These are phyloP conservation scores for Leccinum idahoense DNA, from an alignment of 1,284 basidiomycete species.

Conservation along the genomic window DNA sequence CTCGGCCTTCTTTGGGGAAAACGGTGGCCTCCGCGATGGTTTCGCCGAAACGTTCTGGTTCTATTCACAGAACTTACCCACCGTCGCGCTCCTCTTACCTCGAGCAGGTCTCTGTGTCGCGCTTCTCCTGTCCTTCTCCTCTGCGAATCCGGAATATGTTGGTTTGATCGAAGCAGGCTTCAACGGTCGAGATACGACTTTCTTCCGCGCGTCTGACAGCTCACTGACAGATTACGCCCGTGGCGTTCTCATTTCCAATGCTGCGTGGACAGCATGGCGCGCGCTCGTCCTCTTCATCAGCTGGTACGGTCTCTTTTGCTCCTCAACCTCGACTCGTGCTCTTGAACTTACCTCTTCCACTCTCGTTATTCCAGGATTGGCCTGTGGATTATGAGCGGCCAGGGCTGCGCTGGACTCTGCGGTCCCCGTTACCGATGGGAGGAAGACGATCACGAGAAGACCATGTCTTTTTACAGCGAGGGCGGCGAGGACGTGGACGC, in stretches of 20 bases:
- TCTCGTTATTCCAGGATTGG: constrained; percentile 45
- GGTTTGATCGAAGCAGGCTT: constrained; percentile 45
- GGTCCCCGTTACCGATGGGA: constrained; percentile 79
- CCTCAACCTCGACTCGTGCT: background rate
- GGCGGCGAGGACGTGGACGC: constrained; percentile 42
- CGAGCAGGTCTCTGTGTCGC: constrained; percentile 70
- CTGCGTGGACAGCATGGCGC: constrained; percentile 71
- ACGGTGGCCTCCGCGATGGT: constrained; percentile 53
- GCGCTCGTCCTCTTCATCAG: constrained; percentile 57
- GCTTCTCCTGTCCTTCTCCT: constrained; percentile 62
- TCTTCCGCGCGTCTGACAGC: constrained; percentile 60
- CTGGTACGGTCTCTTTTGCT: constrained; percentile 40
- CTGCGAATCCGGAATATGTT: constrained; percentile 42
- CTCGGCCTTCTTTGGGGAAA: constrained; percentile 56
- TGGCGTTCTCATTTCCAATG: constrained; percentile 71
- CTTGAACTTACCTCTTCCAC: background rate
- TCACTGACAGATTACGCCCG: constrained; percentile 67
- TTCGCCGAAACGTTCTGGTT: constrained; percentile 76
- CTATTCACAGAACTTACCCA: constrained; percentile 76
- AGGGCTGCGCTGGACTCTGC: constrained; percentile 73
- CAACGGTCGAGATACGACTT: constrained; percentile 59
- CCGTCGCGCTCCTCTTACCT: constrained; percentile 71
- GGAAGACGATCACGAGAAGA: constrained; percentile 66
- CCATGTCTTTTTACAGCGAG: constrained; percentile 43
- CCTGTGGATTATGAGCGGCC: constrained; percentile 70